Percentiles rank a stretch among this genome's conserved stretches.
Conservation (phyloP, 2,329 filamentous ascomycete species). For the Pestalotiopsis sp. region DNA sequence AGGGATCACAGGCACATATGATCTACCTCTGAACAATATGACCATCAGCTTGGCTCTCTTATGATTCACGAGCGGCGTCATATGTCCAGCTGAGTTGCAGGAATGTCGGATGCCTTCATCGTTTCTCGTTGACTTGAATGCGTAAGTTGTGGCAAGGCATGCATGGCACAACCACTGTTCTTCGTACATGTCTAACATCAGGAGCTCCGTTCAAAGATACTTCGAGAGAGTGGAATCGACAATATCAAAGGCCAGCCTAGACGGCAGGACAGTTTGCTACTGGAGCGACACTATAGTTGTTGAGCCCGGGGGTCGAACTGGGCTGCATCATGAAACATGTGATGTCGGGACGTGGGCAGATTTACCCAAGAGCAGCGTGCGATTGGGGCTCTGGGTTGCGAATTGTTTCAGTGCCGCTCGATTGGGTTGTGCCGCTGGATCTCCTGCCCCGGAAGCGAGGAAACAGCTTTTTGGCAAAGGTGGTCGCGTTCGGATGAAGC, state of each 20-base stretch:
- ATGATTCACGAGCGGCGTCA: neutral
- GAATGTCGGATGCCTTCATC: too few relatives aligned
- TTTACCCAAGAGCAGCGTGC: neutral
- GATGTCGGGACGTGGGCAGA: constrained; percentile 4
- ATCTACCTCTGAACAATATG: too few relatives aligned
- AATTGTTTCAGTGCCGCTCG: neutral
- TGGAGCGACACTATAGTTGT: neutral
- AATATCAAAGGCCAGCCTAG: neutral
- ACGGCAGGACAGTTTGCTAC: neutral
- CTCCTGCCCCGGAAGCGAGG: neutral
- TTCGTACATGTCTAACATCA: too few relatives aligned
- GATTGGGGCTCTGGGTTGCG: neutral
- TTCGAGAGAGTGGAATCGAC: too few relatives aligned
- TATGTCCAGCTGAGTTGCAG: too few relatives aligned
- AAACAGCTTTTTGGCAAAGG: neutral
- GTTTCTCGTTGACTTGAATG: too few relatives aligned
- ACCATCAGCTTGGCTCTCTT: neutral
- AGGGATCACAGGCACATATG: neutral
- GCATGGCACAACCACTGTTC: too few relatives aligned
- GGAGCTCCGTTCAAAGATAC: too few relatives aligned
- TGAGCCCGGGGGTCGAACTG: neutral
- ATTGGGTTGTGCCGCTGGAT: neutral
- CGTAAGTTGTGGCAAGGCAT: too few relatives aligned
- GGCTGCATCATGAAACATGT: constrained; percentile 6
- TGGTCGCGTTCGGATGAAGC: neutral